Percentiles rank a stretch among this genome's conserved stretches.
phyloP scores from a whole-genome alignment of 2,329 filamentous ascomycete genomes.

The Sclerotinia subarctica region DNA sequence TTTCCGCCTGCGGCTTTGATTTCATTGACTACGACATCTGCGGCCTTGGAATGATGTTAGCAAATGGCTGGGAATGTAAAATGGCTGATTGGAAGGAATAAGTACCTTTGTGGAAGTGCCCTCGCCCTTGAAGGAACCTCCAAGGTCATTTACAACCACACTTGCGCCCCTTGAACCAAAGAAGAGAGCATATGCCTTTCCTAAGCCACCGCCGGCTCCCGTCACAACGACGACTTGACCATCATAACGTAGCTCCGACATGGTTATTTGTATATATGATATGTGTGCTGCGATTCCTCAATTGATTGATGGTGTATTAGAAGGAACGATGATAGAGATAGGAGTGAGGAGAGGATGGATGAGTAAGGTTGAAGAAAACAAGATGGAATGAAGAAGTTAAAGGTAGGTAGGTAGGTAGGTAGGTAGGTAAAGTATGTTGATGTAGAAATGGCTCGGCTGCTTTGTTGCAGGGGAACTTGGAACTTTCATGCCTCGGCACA shows the following conservation, averaged over 20 bases:
- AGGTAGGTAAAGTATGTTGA: background rate
- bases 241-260: slow-evolving; percentile 72
- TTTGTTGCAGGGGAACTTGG: slow-evolving; percentile 1
- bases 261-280: slow-evolving; percentile 32
- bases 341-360: background rate
- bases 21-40: slow-evolving; percentile 78
- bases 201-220: slow-evolving; percentile 77
- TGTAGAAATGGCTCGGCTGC: slow-evolving; percentile 2
- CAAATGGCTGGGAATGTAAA: slow-evolving; percentile 10
- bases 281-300: slow-evolving; percentile 1
- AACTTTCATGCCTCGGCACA: slow-evolving; percentile 19
- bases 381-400: background rate
- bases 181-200: slow-evolving; percentile 81
- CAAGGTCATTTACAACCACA: slow-evolving; percentile 95
- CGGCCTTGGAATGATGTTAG: slow-evolving; percentile 53
- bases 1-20: slow-evolving; percentile 88
- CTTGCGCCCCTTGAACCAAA: slow-evolving; percentile 87
- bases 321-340: background rate
- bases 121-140: slow-evolving; percentile 89
- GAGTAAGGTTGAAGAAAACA: background rate
- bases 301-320: background rate
- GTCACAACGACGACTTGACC: slow-evolving; percentile 87
- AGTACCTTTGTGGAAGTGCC: slow-evolving; percentile 77
- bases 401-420: background rate
- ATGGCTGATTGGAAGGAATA: background rate